These are phyloP conservation scores for Betula pendula DNA, from an alignment of 306 rosid species.

Conservation along the genomic window DNA sequence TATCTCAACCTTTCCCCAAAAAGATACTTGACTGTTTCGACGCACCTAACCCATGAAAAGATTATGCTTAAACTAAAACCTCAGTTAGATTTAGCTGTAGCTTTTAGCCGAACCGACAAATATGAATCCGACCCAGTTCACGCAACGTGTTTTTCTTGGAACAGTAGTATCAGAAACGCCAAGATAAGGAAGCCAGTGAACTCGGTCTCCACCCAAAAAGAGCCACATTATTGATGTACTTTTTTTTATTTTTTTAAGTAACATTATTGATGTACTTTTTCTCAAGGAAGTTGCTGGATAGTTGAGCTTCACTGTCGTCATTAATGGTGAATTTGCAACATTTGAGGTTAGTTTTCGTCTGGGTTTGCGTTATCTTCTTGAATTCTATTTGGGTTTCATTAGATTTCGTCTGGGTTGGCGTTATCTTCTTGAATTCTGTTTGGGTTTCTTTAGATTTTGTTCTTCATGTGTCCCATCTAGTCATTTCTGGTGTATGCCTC, in stretches of 20 bases:
- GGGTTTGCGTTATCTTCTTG: slow-evolving; percentile 26
- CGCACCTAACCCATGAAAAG: background rate
- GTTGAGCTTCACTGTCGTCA: slow-evolving; percentile 19
- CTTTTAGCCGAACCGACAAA: slow-evolving; percentile 20
- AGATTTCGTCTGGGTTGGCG: slow-evolving; percentile 33
- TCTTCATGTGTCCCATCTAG: background rate
- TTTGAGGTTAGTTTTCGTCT: slow-evolving; percentile 32
- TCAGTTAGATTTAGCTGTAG: slow-evolving; percentile 3
- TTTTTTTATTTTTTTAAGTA: too few species aligned
- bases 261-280: slow-evolving; percentile 4
- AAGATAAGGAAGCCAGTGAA: slow-evolving; percentile 4
- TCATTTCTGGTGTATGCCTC: slow-evolving; percentile 2
- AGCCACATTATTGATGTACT: slow-evolving; percentile 4
- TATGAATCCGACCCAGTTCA: slow-evolving; percentile 31
- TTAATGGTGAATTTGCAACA: slow-evolving; percentile 28
- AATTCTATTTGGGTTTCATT: slow-evolving; percentile 38
- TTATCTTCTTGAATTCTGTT: slow-evolving; percentile 22
- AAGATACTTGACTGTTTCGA: slow-evolving; percentile 9
- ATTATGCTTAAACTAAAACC: slow-evolving; percentile 10
- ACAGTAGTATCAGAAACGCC: slow-evolving; percentile 4
- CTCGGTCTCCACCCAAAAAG: slow-evolving; percentile 11
- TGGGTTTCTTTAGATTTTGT: slow-evolving; percentile 37
- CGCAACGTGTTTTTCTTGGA: slow-evolving; percentile 12
- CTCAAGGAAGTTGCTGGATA: slow-evolving; percentile 23
- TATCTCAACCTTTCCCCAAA: background rate